phyloP scores from a whole-genome alignment of 1,139 yeast species.

The Magnusiomyces fungicola region DNA sequence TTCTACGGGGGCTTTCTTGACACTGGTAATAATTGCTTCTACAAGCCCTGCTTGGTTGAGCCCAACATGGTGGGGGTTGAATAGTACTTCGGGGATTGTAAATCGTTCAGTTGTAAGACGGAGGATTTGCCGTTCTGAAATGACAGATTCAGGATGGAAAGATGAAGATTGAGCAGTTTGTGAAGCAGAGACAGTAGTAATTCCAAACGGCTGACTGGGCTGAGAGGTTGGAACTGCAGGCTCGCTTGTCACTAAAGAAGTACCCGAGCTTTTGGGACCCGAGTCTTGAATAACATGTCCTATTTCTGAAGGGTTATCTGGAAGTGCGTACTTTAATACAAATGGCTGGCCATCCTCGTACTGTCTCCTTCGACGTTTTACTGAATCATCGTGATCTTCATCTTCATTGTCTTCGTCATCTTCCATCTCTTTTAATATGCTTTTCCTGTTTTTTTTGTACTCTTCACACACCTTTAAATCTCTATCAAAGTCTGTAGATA shows the following conservation, averaged over 20 bases:
- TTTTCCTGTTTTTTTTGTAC: slow-evolving; percentile 16
- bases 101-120: slow-evolving; percentile 76
- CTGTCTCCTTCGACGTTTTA: slow-evolving; percentile 11
- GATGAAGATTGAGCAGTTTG: background rate
- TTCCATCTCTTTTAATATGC: background rate
- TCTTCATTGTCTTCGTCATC: background rate
- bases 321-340: slow-evolving; percentile 12
- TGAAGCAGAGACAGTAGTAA: background rate
- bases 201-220: no score
- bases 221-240: background rate
- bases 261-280: no score
- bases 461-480: slow-evolving; percentile 39
- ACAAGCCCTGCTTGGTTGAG: slow-evolving; percentile 64
- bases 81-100: slow-evolving; percentile 76
- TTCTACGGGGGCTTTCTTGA: slow-evolving; percentile 65
- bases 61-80: slow-evolving; percentile 81
- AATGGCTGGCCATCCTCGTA: slow-evolving; percentile 8
- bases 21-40: slow-evolving; percentile 65
- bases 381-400: slow-evolving; percentile 7
- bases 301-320: slow-evolving; percentile 15
- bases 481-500: slow-evolving; percentile 57
- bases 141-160: background rate
- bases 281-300: slow-evolving; percentile 2
- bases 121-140: slow-evolving; percentile 44
- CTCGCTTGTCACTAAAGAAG: background rate